Conservation (phyloP, 768 basidiomycete species). For the Mycena pura region DNA sequence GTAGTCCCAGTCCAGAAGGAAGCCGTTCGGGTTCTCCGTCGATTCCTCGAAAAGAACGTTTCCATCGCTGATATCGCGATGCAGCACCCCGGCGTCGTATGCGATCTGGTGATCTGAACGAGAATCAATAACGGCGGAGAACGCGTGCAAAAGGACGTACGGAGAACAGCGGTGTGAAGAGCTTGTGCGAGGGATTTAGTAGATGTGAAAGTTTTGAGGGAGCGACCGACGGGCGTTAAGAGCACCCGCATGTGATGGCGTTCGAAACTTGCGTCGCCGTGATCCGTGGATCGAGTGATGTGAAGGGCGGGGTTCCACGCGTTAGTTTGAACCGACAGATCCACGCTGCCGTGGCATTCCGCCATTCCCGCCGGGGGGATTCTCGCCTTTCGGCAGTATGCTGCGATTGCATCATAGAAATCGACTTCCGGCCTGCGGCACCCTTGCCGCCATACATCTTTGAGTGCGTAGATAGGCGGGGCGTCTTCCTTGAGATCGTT, state of each 20-base stretch:
- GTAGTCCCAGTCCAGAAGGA: constrained; percentile 20
- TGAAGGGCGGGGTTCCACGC: background rate
- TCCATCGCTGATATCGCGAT: constrained; percentile 18
- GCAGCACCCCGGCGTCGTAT: constrained; percentile 2
- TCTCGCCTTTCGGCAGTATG: background rate
- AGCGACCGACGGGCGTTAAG: background rate
- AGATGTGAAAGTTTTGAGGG: background rate
- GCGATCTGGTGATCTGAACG: constrained; percentile 8
- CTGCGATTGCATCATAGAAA: constrained; percentile 15
- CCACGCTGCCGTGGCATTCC: constrained; percentile 12
- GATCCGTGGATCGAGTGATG: background rate
- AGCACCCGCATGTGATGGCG: constrained; percentile 11
- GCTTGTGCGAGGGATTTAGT: background rate
- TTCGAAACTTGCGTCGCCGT: background rate
- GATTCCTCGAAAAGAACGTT: constrained; percentile 10
- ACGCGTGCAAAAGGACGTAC: background rate
- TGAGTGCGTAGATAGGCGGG: constrained; percentile 5
- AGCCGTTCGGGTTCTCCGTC: background rate
- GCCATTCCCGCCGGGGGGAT: constrained; percentile 5
- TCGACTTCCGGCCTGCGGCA: constrained; percentile 12
- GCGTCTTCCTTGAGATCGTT: background rate
- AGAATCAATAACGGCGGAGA: background rate
- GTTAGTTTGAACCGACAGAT: background rate
- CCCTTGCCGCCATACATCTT: constrained; percentile 13
- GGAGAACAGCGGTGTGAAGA: background rate